phyloP scores from a whole-genome alignment of 2,329 filamentous ascomycete genomes.

The Fusarium setosum region DNA sequence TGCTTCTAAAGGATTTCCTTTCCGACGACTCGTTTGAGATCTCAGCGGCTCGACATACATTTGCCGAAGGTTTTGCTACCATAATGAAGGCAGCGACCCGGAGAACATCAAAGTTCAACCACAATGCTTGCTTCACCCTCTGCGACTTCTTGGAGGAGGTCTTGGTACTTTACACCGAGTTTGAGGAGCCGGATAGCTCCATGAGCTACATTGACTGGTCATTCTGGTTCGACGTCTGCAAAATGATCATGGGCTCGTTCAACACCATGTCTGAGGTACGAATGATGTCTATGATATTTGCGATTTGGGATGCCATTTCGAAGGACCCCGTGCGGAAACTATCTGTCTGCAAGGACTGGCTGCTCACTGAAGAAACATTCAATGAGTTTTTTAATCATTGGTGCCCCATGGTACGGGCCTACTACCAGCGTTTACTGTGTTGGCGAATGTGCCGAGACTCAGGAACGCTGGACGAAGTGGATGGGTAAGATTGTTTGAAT shows the following conservation, averaged over 20 bases:
- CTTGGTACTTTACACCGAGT: constrained; percentile 69
- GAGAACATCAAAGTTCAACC: constrained; percentile 83
- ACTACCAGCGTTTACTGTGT: constrained; percentile 90
- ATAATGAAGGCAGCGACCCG: constrained; percentile 80
- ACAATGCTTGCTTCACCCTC: constrained; percentile 86
- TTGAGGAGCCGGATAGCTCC: constrained; percentile 54
- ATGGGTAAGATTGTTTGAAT: constrained; percentile 67
- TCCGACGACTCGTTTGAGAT: constrained; percentile 57
- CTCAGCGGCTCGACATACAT: constrained; percentile 69
- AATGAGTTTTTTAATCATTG: constrained; percentile 90
- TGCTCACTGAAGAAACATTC: constrained; percentile 81
- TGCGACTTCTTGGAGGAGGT: constrained; percentile 92
- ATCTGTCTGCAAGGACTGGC: constrained; percentile 77
- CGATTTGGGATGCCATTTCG: constrained; percentile 79
- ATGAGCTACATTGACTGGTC: constrained; percentile 74
- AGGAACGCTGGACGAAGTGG: constrained; percentile 71
- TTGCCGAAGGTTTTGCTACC: constrained; percentile 79
- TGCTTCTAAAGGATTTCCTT: constrained; percentile 84
- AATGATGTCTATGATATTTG: constrained; percentile 83
- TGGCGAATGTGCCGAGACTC: constrained; percentile 87
- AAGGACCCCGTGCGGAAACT: constrained; percentile 75
- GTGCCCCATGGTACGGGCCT: constrained; percentile 95
- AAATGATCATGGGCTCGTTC: constrained; percentile 82
- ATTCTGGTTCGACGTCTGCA: constrained; percentile 87
- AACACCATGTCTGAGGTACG: constrained; percentile 93